Percentiles rank a stretch among this genome's conserved stretches.
These are phyloP conservation scores for Aspergillus sp. DNA, from an alignment of 2,329 filamentous ascomycete genomes.

Conservation along the genomic window DNA sequence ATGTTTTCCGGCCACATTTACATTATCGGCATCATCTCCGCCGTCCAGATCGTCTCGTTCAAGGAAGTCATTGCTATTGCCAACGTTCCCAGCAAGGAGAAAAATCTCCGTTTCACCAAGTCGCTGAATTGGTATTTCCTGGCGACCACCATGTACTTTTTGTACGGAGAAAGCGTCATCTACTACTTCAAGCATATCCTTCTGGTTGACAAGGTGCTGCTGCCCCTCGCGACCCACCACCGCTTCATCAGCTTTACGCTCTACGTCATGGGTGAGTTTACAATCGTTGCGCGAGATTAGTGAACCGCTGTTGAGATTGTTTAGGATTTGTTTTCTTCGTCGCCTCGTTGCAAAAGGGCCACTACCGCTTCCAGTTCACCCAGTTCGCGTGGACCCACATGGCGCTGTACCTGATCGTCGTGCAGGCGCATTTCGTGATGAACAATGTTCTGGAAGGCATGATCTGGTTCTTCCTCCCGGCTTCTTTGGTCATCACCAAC, in stretches of 20 bases:
- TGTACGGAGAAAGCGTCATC: slow-evolving; percentile 98
- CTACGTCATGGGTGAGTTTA: slow-evolving; percentile 81
- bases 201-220: slow-evolving; percentile 84
- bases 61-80: slow-evolving; percentile 99
- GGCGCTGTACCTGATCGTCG: slow-evolving; percentile 95
- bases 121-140: slow-evolving; percentile 99
- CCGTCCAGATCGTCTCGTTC: slow-evolving; percentile 94
- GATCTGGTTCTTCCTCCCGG: slow-evolving; percentile 99
- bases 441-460: slow-evolving; percentile 99
- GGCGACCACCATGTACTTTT: slow-evolving; percentile 98
- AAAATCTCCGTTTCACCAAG: slow-evolving; percentile 90
- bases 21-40: slow-evolving; percentile 88
- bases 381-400: slow-evolving; percentile 99
- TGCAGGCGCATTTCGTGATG: slow-evolving; percentile 98
- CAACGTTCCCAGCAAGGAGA: slow-evolving; percentile 86
- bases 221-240: slow-evolving; percentile 94
- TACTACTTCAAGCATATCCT: slow-evolving; percentile 99
- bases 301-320: not conserved
- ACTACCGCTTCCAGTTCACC: slow-evolving; percentile 98
- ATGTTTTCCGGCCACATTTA: slow-evolving; percentile 98
- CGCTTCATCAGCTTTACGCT: slow-evolving; percentile 98
- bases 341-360: slow-evolving; percentile 85
- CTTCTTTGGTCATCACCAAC: slow-evolving; percentile 93
- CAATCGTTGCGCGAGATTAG: slow-evolving; percentile 11
- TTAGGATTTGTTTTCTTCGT: slow-evolving; percentile 98